Evolutionary conservation across 352 stramenopile species (phyloP).

Genomic region (Phytophthora sp.): DNA sequence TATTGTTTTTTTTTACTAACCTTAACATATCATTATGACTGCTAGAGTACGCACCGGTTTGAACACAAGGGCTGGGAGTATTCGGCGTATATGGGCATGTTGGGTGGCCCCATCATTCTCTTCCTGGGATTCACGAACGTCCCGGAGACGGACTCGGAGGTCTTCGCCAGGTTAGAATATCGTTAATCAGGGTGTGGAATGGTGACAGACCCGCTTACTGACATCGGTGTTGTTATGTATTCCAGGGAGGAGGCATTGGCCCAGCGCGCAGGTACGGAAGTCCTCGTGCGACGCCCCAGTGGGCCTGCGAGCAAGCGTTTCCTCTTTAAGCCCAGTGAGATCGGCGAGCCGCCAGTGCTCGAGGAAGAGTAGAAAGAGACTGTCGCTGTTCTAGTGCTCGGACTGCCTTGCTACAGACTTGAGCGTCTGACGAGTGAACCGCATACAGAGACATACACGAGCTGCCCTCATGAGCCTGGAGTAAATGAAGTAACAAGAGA

Average conservation of each 20-base stretch:
- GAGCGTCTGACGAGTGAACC: background rate
- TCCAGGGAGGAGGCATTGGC: constrained; percentile 65
- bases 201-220: too few relatives aligned
- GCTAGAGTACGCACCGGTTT: constrained; percentile 77
- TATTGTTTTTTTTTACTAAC: background rate
- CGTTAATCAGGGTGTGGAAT: background rate
- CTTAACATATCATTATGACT: background rate
- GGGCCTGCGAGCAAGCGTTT: constrained; percentile 53
- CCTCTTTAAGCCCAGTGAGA: constrained; percentile 47
- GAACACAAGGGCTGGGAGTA: constrained; percentile 87
- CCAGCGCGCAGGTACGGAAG: constrained; percentile 55
- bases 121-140: constrained; percentile 82
- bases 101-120: constrained; percentile 73
- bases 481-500: constrained; percentile 6
- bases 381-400: constrained; percentile 22
- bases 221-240: background rate
- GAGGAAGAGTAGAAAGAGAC: constrained; percentile 21
- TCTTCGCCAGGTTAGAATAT: constrained; percentile 68
- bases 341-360: constrained; percentile 70
- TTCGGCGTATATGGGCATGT: constrained; percentile 78
- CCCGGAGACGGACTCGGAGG: constrained; percentile 84
- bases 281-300: constrained; percentile 54
- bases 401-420: constrained; percentile 12
- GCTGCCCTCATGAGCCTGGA: background rate
- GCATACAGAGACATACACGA: background rate